Conservation (phyloP, 2,329 filamentous ascomycete genomes). For the Celoporthe dispersa region DNA sequence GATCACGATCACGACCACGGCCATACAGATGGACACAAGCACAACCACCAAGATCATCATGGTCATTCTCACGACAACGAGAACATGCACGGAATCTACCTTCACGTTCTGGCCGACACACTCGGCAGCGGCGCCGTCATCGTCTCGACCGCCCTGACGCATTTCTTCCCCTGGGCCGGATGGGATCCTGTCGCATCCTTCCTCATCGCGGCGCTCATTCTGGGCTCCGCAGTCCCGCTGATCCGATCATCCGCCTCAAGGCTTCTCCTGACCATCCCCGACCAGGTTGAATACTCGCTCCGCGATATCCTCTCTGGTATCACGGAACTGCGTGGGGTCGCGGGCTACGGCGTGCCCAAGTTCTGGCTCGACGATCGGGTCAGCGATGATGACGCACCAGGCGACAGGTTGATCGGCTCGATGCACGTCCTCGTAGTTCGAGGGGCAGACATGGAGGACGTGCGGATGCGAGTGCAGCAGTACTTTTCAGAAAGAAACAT, state of each 20-base stretch:
- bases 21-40: slow-evolving; percentile 37
- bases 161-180: slow-evolving; percentile 86
- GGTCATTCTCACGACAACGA: slow-evolving; percentile 79
- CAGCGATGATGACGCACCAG: slow-evolving; percentile 43
- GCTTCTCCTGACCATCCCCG: slow-evolving; percentile 82
- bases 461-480: slow-evolving; percentile 73
- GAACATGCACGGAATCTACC: slow-evolving; percentile 96
- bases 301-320: slow-evolving; percentile 86
- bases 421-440: slow-evolving; percentile 83
- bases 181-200: slow-evolving; percentile 96
- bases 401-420: slow-evolving; percentile 71
- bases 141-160: slow-evolving; percentile 84
- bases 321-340: slow-evolving; percentile 79
- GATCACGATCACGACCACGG: slow-evolving; percentile 53
- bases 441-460: slow-evolving; percentile 78
- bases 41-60: slow-evolving; percentile 30
- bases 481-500: slow-evolving; percentile 75
- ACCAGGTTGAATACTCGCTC: slow-evolving; percentile 83
- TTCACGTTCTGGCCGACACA: slow-evolving; percentile 93
- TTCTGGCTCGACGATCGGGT: slow-evolving; percentile 86
- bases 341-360: slow-evolving; percentile 82
- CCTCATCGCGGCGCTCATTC: slow-evolving; percentile 90
- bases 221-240: slow-evolving; percentile 86
- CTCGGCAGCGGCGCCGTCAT: slow-evolving; percentile 95
- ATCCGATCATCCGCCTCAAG: slow-evolving; percentile 83